Base-by-base conservation (phyloP, 2,329 filamentous ascomycete species). In the Capronia epimyces region DNA sequence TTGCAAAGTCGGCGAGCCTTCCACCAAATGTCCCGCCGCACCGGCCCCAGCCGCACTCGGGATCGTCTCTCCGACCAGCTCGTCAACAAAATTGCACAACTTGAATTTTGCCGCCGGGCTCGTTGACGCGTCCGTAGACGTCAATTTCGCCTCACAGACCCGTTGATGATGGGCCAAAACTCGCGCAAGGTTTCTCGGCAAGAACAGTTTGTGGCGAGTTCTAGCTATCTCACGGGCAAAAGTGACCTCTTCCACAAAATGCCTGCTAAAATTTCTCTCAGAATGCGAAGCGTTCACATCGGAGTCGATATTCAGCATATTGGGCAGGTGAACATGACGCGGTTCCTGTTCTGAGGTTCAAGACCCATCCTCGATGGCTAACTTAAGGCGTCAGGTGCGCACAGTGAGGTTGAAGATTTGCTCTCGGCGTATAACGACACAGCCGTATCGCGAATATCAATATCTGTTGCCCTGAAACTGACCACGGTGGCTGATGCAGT, bases 141-240 rank as follows among this genome's bases (percentile, higher is more conserved):
- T n/a, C 15, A 16, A 3, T n/a, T 21, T 36, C 8, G 9, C 20
- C 18, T 49, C 34, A 12, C 44, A 24, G 18, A 46, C 34, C 12
- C 44, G n/a, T 41, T 49, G 43, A 46, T 58, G 55, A 29, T 49
- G 27, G n/a, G 41, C 29, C 31, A 56, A 43, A 20, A 55, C 39
- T 10, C 31, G 52, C 31, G 16, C 27, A 43, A 58, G 44, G 22
- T 58, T 58, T 32, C 45, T 50, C n/a, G 49, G 42, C 15, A 58
- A 41, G 25, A 56, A 56, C 21, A 43, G 27, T 15, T 31, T 45
- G 20, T 41, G 41, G 13, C 53, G 53, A 40, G 13, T 16, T 21
- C 40, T 34, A 21, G 18, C 9, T 41, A 13, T 40, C 16, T 49
- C 27, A 13, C 32, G 25, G 7, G 32, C 53, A 50, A 53, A 58